phyloP scores from a whole-genome alignment of 371 early-diverging fungal species.

The Entomophthora muscae region DNA sequence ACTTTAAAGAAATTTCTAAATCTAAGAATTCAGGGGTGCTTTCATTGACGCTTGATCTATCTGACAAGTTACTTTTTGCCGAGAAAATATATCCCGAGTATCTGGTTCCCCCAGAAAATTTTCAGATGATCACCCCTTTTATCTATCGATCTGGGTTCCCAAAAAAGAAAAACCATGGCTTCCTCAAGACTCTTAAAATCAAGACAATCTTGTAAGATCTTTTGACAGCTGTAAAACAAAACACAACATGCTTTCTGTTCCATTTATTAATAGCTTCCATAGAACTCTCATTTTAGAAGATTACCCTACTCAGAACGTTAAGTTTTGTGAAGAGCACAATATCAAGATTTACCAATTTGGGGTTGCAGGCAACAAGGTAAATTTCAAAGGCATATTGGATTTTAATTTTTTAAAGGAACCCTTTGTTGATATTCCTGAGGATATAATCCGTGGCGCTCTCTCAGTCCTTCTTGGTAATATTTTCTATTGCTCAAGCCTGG shows the following conservation, averaged over 20 bases:
- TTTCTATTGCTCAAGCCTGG: too few relatives aligned
- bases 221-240: too few relatives aligned
- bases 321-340: slow-evolving; percentile 67
- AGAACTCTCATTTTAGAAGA: slow-evolving; percentile 85
- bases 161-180: slow-evolving; percentile 73
- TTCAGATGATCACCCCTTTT: slow-evolving; percentile 77
- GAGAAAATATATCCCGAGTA: slow-evolving; percentile 31
- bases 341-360: slow-evolving; percentile 83
- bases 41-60: too few relatives aligned
- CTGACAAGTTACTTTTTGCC: too few relatives aligned
- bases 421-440: slow-evolving; percentile 94
- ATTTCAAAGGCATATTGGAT: too few relatives aligned
- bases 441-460: slow-evolving; percentile 73
- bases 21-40: too few relatives aligned
- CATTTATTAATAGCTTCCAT: too few relatives aligned
- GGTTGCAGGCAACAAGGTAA: slow-evolving; percentile 87
- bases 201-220: slow-evolving; percentile 62
- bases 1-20: too few relatives aligned
- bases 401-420: too few relatives aligned
- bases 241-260: too few relatives aligned
- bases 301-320: slow-evolving; percentile 81
- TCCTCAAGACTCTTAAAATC: slow-evolving; percentile 72
- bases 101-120: slow-evolving; percentile 76
- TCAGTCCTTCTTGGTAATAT: slow-evolving; percentile 50
- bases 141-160: slow-evolving; percentile 82